phyloP scores from a whole-genome alignment of 371 early-diverging fungal genomes.

The Lichtheimia ornata region DNA sequence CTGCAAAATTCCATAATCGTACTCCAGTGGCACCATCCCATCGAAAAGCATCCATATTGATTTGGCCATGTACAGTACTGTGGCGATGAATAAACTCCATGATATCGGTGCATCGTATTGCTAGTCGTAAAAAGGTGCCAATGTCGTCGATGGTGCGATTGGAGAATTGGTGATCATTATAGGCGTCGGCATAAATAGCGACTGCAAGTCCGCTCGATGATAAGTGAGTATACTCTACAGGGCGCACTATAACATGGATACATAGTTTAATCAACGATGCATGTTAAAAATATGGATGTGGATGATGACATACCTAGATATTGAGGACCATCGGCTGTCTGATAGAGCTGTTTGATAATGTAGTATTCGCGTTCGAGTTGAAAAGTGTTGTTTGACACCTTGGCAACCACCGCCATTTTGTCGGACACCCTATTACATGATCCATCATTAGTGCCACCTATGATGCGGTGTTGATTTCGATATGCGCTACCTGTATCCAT shows the following conservation, averaged over 20 bases:
- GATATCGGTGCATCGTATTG: conserved; percentile 44
- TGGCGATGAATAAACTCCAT: conserved; percentile 49
- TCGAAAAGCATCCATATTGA: conserved; percentile 39
- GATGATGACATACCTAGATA: conserved; percentile 25
- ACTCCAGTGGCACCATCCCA: conserved; percentile 32
- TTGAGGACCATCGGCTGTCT: conserved; percentile 30
- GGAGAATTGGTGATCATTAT: conserved; percentile 5
- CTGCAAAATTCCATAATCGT: conserved; percentile 39
- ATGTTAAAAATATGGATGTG: too few species aligned
- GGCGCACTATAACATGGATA: conserved; percentile 24
- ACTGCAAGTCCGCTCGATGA: conserved; percentile 34
- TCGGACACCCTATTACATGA: conserved; percentile 36
- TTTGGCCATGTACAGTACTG: conserved; percentile 42
- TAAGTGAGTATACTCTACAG: conserved; percentile 38
- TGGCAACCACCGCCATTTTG: conserved; percentile 40
- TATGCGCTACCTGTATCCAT: conserved; percentile 33
- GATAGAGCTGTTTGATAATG: conserved; percentile 38
- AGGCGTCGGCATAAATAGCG: conserved; percentile 41
- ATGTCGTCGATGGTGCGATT: conserved; percentile 23
- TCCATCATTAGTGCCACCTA: not conserved
- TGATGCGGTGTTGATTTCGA: not conserved
- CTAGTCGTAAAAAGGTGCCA: conserved; percentile 44
- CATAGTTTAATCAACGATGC: too few species aligned
- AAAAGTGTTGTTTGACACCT: conserved; percentile 35
- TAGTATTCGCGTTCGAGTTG: conserved; percentile 44